phyloP scores from a whole-genome alignment of 176 grass and related monocot genomes.

The Chrysopogon serrulatus region DNA sequence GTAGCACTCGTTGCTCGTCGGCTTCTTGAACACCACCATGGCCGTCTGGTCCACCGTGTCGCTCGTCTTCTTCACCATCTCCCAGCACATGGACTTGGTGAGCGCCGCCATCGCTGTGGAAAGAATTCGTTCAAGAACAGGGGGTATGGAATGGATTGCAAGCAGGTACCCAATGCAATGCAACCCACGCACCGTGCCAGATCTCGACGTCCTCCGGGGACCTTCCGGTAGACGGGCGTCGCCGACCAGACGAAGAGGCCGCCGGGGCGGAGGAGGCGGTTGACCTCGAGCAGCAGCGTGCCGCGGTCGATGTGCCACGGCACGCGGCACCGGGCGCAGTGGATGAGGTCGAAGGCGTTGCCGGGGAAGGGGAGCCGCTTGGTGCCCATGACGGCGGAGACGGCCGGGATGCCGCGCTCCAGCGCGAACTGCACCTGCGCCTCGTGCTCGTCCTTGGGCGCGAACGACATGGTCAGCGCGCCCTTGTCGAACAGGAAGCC shows the following conservation, averaged over 20 bases:
- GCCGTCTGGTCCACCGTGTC: constrained; percentile 71
- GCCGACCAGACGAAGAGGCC: constrained; percentile 93
- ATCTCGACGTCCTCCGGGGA: constrained; percentile 66
- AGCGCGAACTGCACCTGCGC: constrained; percentile 94
- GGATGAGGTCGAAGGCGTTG: constrained; percentile 57
- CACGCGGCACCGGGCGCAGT: constrained; percentile 87
- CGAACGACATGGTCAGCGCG: constrained; percentile 83
- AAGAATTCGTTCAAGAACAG: no score
- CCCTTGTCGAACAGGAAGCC: constrained; percentile 72
- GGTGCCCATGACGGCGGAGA: constrained; percentile 89
- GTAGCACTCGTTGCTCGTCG: constrained; percentile 71
- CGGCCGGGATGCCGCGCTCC: constrained; percentile 77
- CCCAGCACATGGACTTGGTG: constrained; percentile 93
- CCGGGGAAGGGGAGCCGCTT: constrained; percentile 73
- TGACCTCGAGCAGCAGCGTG: constrained; percentile 71
- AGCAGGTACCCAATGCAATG: background rate
- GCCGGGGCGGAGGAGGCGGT: constrained; percentile 70
- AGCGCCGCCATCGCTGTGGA: constrained; percentile 53
- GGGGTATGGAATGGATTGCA: no score
- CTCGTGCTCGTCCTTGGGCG: constrained; percentile 96
- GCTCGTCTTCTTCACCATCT: constrained; percentile 71
- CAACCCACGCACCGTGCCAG: constrained; percentile 74
- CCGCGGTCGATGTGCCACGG: constrained; percentile 86
- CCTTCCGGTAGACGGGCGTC: constrained; percentile 76
- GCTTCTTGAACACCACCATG: constrained; percentile 74